Evolutionary conservation across 306 rosid genomes (phyloP).

Genomic region (Abrus pulchellus): DNA sequence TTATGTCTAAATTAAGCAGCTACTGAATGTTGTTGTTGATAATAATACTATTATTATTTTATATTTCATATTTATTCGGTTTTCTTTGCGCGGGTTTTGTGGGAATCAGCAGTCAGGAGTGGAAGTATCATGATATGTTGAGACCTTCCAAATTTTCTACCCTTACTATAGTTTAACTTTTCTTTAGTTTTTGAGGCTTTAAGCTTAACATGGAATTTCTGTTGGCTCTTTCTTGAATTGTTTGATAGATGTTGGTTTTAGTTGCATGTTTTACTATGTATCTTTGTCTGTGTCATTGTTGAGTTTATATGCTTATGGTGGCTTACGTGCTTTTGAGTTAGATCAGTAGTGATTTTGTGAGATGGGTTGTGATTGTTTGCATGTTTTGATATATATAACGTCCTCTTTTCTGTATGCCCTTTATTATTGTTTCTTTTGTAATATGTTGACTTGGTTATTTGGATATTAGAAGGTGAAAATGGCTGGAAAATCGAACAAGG

Average conservation of each 20-base stretch:
- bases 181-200: background rate
- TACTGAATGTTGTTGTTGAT: background rate
- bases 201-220: background rate
- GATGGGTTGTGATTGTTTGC: background rate
- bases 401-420: background rate
- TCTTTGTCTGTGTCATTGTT: background rate
- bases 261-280: conserved; percentile 1
- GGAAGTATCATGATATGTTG: background rate
- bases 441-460: conserved; percentile 35
- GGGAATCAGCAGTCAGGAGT: background rate
- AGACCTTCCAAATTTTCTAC: background rate
- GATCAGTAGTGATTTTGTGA: conserved; percentile 24
- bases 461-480: conserved; percentile 55
- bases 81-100: background rate
- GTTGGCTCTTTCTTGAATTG: background rate
- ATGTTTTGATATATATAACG: background rate
- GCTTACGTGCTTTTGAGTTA: background rate
- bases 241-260: background rate
- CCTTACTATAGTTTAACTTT: background rate
- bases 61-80: background rate
- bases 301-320: background rate
- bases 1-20: background rate
- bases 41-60: background rate
- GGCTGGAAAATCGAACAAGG: conserved; percentile 93
- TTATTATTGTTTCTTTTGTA: background rate